Evolutionary conservation across 805 yeast species (phyloP).

Genomic region (Saturnispora gosingensis): DNA sequence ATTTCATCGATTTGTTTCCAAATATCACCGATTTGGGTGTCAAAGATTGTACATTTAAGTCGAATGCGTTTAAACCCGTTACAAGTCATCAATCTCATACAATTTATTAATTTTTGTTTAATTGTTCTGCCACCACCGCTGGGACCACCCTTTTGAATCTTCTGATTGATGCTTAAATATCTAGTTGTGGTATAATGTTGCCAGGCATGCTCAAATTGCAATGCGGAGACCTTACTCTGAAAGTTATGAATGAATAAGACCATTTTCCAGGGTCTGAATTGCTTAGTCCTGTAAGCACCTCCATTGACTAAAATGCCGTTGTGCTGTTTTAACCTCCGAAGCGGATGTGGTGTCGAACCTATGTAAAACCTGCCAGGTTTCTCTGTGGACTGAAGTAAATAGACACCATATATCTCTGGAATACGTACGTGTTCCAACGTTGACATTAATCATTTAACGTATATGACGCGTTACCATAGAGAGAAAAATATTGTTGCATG

Average conservation of each 20-base stretch:
- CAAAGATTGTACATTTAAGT: slow-evolving; percentile 39
- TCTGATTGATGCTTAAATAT: slow-evolving; percentile 32
- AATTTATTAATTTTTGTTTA: slow-evolving; percentile 39
- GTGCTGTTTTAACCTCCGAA: slow-evolving; percentile 60
- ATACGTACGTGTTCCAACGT: neutral
- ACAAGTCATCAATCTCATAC: slow-evolving; percentile 35
- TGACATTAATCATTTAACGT: neutral
- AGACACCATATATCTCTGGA: slow-evolving; percentile 58
- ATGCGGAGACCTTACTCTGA: slow-evolving; percentile 57
- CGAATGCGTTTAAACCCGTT: slow-evolving; percentile 37
- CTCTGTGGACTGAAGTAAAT: slow-evolving; percentile 51
- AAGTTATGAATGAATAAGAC: slow-evolving; percentile 56
- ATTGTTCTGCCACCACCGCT: slow-evolving; percentile 31
- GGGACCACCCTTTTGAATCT: slow-evolving; percentile 1
- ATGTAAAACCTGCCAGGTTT: slow-evolving; percentile 56
- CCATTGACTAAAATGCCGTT: slow-evolving; percentile 57
- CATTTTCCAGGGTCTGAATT: slow-evolving; percentile 71
- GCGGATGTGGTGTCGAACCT: slow-evolving; percentile 78
- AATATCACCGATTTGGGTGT: slow-evolving; percentile 20
- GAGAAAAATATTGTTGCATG: neutral
- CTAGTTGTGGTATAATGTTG: slow-evolving; percentile 64
- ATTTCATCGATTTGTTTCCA: slow-evolving; percentile 29
- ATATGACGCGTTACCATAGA: neutral
- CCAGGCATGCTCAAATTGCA: slow-evolving; percentile 81
- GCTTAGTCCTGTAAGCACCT: slow-evolving; percentile 66